phyloP scores from a whole-genome alignment of 2,329 filamentous ascomycete genomes.

The Fragosphaeria purpurea region DNA sequence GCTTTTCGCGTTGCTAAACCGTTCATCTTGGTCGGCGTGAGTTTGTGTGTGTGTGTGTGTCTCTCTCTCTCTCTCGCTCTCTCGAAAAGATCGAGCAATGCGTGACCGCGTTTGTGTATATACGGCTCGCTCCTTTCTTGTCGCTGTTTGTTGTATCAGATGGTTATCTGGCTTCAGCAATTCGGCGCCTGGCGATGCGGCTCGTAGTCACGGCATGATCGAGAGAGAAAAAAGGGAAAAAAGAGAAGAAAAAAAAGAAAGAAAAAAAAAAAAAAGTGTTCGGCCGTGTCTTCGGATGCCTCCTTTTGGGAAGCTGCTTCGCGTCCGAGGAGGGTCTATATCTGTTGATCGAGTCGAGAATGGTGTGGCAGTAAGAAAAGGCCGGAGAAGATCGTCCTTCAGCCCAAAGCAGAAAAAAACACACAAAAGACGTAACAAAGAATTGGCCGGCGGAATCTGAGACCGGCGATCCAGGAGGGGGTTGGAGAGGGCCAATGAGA shows the following conservation, averaged over 20 bases:
- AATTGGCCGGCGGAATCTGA: constrained; percentile 4
- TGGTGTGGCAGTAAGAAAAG: no score
- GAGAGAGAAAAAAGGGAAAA: not conserved
- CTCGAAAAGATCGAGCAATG: no score
- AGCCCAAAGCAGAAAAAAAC: no score
- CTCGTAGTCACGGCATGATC: constrained; percentile 6
- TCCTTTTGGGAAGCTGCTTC: no score
- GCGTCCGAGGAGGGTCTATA: no score
- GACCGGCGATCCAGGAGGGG: constrained; percentile 7
- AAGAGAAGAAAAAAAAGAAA: not conserved
- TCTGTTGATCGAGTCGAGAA: no score
- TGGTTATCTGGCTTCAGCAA: not conserved
- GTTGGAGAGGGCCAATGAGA: not conserved
- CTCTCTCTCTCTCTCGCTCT: not conserved
- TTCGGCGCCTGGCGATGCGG: not conserved
- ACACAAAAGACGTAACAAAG: not conserved
- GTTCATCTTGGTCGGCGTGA: constrained; percentile 24
- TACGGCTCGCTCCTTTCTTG: not conserved
- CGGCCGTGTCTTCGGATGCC: no score
- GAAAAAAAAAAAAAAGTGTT: not conserved
- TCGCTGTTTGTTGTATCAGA: not conserved
- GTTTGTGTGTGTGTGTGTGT: not conserved
- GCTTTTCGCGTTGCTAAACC: constrained; percentile 24
- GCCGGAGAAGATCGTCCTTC: no score
- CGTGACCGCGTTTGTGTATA: not conserved